Evolutionary conservation across 495 filamentous ascomycete species (phyloP), one percentile per base, ranked within the genome.

Genomic region (Hyaloscypha finlandica): DNA sequence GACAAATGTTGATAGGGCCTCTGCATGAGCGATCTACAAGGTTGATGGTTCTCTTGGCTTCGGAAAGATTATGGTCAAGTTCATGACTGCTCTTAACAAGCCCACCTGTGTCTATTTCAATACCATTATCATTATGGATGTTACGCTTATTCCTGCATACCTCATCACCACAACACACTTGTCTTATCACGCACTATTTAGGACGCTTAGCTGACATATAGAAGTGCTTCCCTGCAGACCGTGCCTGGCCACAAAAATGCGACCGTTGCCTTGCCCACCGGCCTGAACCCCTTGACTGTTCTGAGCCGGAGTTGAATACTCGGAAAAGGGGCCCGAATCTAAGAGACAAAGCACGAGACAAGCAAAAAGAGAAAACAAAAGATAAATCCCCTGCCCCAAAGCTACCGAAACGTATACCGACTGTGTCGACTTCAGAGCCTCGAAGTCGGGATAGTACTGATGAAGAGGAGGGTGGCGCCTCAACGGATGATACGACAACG

Each of bases 231-330:
- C 59, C 59, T 0, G 35, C n/a, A 30, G 59, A 42, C 20, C 59
- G 59, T 29, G 59, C 30, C 35, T 61, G 59, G 59, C 59, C 59
- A 48, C 4, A 45, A 11, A 61, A 61, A 29, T 61, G 59, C 37
- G 14, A 61, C 1, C 59, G 59, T 42, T 61, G 59, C 33, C 19
- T 52, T 12, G n/a, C 16, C 29, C 61, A 63, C 30, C 39, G 48
- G 31, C 61, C 61, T 54, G 42, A 63, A 2, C 22, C 19, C 32
- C 61, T 63, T 11, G 61, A 63, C 5, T 63, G 61, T 22, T 63
- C 61, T 0, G 61, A 63, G 45, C 61, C 61, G 8, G 19, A 54
- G 30, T 20, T 54, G 25, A 63, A 63, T 29, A 54, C 4, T 31
- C 39, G 61, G 22, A 63, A 63, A 19, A 63, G 61, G 33, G 61